Base-by-base conservation (phyloP, 176 grass and related monocot species). In the Pontederia paniculata region DNA sequence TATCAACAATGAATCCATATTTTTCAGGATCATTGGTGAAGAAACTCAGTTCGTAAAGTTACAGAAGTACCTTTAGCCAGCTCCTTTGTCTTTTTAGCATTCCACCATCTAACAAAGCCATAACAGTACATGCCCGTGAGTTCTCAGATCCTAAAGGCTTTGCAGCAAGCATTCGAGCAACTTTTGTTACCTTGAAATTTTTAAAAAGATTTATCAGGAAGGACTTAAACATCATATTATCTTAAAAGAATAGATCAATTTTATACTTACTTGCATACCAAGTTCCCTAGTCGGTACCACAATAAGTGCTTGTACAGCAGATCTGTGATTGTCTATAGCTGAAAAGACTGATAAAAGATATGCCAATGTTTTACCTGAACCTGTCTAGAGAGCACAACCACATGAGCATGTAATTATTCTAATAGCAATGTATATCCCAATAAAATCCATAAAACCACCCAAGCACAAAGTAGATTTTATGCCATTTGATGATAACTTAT, bases 301-400 rank as follows among this genome's bases (percentile, higher is more conserved):
- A 60, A 98, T 77, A 73, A 91, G 58, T 2, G 86, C 93, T 83
- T 88, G 93, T 69, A 88, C 86, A 0, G 80, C 77, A 44, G 93
- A 97, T 45, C 93, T 89, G 19, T 45, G 19, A 21, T 84, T 43
- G 22, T 97, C 86, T 65, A 97, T 72, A 31, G 75, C 48, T 9
- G 86, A 72, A 82, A 98, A 91, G 54, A 91, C 66, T 10, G 74
- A 66, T 46, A 98, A 54, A 25, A 98, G 73, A 52, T 91, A 98
- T 1, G 93, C 83, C 72, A 97, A 77, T 25, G 86, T 97, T 78
- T 97, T 97, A n/a, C 93, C 86, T 9, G 86, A 98, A 73, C 93
- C 93, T 81, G 86, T 98, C 86, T 98, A 78, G 52, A 77, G n/a
- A 70, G 17, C 10, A 66, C 10, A 60, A 37, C 5, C 5, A 37